Percentiles rank a stretch among this genome's conserved stretches.
Conservation (phyloP, 768 basidiomycete genomes). For the Kwoniella bestiolae region DNA sequence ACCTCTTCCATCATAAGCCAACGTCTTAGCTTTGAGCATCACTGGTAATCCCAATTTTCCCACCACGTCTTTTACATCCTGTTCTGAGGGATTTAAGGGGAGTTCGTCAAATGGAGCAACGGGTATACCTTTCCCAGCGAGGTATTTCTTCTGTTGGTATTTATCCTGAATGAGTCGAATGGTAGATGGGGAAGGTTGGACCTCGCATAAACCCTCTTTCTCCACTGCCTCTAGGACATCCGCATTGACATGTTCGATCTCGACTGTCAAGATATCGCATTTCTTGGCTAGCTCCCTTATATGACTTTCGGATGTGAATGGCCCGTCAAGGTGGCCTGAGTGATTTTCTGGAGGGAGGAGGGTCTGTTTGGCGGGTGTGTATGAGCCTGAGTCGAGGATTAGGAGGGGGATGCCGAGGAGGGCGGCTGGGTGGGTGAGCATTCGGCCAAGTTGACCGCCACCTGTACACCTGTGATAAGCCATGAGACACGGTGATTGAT, state of each 20-base stretch:
- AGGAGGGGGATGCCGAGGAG: conserved; percentile 80
- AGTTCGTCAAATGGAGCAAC: conserved; percentile 69
- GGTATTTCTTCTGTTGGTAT: conserved; percentile 68
- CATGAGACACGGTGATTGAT: neutral
- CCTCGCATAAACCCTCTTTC: conserved; percentile 59
- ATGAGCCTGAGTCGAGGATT: conserved; percentile 80
- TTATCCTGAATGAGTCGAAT: conserved; percentile 83
- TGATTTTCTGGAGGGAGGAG: conserved; percentile 62
- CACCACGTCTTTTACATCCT: conserved; percentile 61
- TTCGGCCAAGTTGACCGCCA: conserved; percentile 95
- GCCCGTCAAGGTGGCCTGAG: conserved; percentile 77
- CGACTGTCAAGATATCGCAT: conserved; percentile 87
- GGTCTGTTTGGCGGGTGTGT: conserved; percentile 86
- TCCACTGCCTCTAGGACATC: conserved; percentile 65
- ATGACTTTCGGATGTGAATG: conserved; percentile 77
- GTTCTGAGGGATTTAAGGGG: conserved; percentile 63
- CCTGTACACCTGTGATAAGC: conserved; percentile 58
- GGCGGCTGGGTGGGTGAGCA: conserved; percentile 89
- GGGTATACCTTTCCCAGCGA: conserved; percentile 63
- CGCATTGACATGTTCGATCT: conserved; percentile 95
- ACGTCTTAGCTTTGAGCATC: conserved; percentile 93
- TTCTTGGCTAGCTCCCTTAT: conserved; percentile 77
- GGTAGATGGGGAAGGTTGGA: conserved; percentile 76
- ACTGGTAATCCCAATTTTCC: conserved; percentile 75
- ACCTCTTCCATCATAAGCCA: conserved; percentile 95